Evolutionary conservation across 768 basidiomycete species (phyloP).

Genomic region (Coprinopsis sp.): DNA sequence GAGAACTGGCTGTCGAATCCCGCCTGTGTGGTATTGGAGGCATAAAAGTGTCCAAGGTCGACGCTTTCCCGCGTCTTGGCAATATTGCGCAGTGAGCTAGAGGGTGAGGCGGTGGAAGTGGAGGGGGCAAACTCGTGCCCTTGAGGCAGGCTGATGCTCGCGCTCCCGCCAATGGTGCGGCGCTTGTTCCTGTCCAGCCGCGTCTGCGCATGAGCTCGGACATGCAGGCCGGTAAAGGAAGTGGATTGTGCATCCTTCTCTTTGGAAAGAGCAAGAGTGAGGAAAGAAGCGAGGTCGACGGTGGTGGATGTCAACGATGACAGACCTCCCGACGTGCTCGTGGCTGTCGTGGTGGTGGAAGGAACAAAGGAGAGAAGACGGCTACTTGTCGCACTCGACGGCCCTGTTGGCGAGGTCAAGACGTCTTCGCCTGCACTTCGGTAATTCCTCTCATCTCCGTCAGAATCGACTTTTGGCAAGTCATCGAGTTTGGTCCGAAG

Average conservation of each 20-base stretch:
- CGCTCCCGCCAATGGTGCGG: slow-evolving; percentile 11
- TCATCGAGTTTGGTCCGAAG: slow-evolving; percentile 59
- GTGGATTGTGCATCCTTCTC: slow-evolving; percentile 1
- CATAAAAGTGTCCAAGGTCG: slow-evolving; percentile 36
- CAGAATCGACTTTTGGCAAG: slow-evolving; percentile 30
- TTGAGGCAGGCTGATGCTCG: slow-evolving; percentile 7
- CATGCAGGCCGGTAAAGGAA: slow-evolving; percentile 2
- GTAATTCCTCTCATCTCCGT: slow-evolving; percentile 19
- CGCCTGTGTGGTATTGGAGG: slow-evolving; percentile 9
- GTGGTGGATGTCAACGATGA: slow-evolving; percentile 43
- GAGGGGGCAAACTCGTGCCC: too few relatives aligned
- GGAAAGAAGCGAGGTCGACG: slow-evolving; percentile 49
- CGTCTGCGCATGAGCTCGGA: slow-evolving; percentile 3
- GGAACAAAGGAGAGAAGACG: slow-evolving; percentile 15
- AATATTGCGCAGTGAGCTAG: too few relatives aligned
- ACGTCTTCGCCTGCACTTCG: slow-evolving; percentile 3
- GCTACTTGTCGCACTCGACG: slow-evolving; percentile 18
- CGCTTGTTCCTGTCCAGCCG: slow-evolving; percentile 2
- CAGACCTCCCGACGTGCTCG: slow-evolving; percentile 23
- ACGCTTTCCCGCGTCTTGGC: slow-evolving; percentile 32
- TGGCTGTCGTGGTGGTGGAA: not conserved
- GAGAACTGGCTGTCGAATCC: not conserved
- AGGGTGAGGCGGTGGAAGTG: too few relatives aligned
- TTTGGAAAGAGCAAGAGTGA: slow-evolving; percentile 20
- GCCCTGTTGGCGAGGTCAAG: not conserved